A percentile compares a stretch with the other conserved stretches of the same genome.
Conservation (phyloP, 305 asterid species). For the Fraxinus angustifolia region DNA sequence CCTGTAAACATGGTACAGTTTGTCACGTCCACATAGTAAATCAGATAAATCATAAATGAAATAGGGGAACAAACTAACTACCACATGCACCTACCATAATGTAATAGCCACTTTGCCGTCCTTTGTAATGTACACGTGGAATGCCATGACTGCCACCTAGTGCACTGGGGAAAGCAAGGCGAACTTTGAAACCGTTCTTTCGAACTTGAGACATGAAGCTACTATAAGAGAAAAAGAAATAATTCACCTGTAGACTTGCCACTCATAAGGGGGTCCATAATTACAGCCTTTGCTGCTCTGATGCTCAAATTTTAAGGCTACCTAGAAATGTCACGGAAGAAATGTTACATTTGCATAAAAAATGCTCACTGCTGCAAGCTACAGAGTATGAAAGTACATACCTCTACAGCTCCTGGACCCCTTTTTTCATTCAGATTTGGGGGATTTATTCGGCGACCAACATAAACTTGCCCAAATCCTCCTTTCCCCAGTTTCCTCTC, state of each 20-base stretch:
- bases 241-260: constrained; percentile 71
- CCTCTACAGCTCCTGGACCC: constrained; percentile 72
- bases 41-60: neutral
- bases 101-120: constrained; percentile 58
- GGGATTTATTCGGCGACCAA: constrained; percentile 58
- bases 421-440: constrained; percentile 44
- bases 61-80: neutral
- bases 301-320: constrained; percentile 75
- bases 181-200: neutral
- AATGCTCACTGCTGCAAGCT: neutral
- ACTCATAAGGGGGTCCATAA: constrained; percentile 61
- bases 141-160: constrained; percentile 78
- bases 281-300: constrained; percentile 69
- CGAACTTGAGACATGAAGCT: neutral
- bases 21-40: neutral
- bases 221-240: neutral
- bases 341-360: neutral
- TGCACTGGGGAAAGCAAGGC: constrained; percentile 32
- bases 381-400: constrained; percentile 15
- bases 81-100: constrained; percentile 45
- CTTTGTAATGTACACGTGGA: constrained; percentile 71
- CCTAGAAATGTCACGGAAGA: constrained; percentile 34
- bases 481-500: constrained; percentile 73
- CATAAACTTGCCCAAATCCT: constrained; percentile 79
- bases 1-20: constrained; percentile 41